Evolutionary conservation across 1,284 basidiomycete species (phyloP), one percentile per base, ranked within the genome.

Genomic region (Naganishia sp.): DNA sequence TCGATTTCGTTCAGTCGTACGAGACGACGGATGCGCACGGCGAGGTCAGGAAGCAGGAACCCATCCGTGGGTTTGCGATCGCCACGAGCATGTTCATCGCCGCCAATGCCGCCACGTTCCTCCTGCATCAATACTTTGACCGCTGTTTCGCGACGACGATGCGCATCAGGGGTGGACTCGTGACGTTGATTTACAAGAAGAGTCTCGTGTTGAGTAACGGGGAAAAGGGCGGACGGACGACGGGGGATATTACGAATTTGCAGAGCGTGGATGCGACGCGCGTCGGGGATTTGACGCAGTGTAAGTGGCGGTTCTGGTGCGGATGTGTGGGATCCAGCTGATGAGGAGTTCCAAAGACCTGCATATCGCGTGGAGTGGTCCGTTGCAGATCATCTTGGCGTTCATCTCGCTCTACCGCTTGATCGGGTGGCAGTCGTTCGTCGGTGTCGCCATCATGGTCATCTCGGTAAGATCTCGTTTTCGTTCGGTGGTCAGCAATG

Each of bases 171-270:
- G 89, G 90, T 0, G 93, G 94, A 0, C 84, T 98, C 23, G 86
- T 97, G 44, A 88, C 88, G 0, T 85, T 86, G 0, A 90, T 95
- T 64, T 97, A 94, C 81, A 83, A 88, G 69, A 96, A 97, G 78
- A 86, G 91, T 0, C 83, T 98, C 23, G 84, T 90, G 1, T 84
- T 97, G 23, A 91, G 90, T 9, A 92, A 88, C 71, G 88, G 92
- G 67, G 92, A 92, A 74, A 86, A 89, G 4, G 84, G 84, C 6
- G 74, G 81, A 33, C 86, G 90, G 44, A 85, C 90, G 0, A 88
- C 90, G 0, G 94, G 94, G 4, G 93, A 97, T 74, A 93, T 96
- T 57, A 92, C 96, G 71, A 97, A 97, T 75, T 79, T 96, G 33
- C 94, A 95, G 89, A 89, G 87, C 13, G 90, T 95, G 23, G 80